phyloP scores from a whole-genome alignment of 2,329 filamentous ascomycete species.

The Ophiostoma sp. region DNA sequence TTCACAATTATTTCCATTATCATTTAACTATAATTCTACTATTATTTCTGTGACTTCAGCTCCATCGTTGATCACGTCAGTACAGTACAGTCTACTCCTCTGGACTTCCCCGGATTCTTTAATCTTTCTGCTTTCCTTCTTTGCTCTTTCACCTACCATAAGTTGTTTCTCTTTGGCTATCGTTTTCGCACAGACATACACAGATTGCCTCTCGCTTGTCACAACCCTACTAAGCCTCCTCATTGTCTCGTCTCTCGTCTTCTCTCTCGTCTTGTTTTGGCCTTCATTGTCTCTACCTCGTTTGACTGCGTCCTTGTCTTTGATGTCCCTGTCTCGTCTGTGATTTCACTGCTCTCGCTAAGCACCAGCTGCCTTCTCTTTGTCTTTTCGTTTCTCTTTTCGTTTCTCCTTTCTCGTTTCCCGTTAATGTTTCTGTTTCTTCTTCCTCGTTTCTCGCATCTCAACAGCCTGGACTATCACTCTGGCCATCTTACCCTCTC shows the following conservation, averaged over 20 bases:
- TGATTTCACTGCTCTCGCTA: background rate
- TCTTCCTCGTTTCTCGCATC: background rate
- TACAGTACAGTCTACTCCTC: no score
- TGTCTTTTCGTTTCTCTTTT: no score
- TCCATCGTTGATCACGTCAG: no score
- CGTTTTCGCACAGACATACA: background rate
- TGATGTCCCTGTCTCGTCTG: background rate
- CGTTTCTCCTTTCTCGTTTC: no score
- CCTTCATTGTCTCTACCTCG: no score
- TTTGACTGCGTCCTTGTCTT: background rate
- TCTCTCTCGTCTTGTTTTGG: background rate
- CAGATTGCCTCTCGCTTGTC: slow-evolving; percentile 10
- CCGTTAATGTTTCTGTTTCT: no score
- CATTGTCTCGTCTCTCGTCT: background rate
- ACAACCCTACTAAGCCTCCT: background rate
- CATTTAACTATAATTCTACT: background rate
- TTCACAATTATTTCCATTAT: background rate
- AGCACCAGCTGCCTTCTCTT: background rate
- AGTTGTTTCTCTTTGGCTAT: background rate
- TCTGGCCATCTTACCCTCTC: background rate
- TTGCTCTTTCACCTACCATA: background rate
- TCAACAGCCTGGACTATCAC: background rate
- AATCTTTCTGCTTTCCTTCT: background rate
- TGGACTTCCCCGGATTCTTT: no score
- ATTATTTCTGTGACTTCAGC: no score